phyloP scores from a whole-genome alignment of 805 yeast species.

The Candida takata region DNA sequence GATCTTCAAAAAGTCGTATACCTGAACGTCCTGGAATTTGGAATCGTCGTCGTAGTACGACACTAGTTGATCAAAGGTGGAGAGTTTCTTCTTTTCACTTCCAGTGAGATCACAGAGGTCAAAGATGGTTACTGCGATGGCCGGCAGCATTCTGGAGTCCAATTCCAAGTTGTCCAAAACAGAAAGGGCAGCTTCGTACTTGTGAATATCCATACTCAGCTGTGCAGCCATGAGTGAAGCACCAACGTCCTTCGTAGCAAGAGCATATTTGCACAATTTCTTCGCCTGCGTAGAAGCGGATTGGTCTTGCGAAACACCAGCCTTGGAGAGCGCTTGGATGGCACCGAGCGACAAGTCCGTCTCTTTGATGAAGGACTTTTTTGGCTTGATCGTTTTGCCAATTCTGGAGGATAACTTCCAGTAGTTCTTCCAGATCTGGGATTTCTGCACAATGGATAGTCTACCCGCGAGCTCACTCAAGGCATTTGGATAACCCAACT shows the following conservation, averaged over 20 bases:
- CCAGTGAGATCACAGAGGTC: constrained; percentile 43
- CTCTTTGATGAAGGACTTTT: background rate
- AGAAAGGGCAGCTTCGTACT: constrained; percentile 28
- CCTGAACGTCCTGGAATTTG: constrained; percentile 12
- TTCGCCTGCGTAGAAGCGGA: constrained; percentile 21
- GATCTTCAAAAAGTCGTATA: constrained; percentile 25
- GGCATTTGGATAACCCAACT: constrained; percentile 24
- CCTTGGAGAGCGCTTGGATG: constrained; percentile 9
- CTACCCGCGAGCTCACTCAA: constrained; percentile 16
- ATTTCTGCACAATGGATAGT: constrained; percentile 18
- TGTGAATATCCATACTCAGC: constrained; percentile 24
- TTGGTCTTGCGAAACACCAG: constrained; percentile 13
- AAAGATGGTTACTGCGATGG: constrained; percentile 42
- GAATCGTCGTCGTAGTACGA: constrained; percentile 1
- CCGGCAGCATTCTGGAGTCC: constrained; percentile 30
- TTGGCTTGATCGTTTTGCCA: constrained; percentile 13
- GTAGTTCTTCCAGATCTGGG: constrained; percentile 17
- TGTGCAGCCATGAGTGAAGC: constrained; percentile 30
- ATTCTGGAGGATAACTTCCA: constrained; percentile 14
- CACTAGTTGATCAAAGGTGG: constrained; percentile 22
- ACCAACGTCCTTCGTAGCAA: constrained; percentile 24
- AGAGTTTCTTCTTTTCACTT: constrained; percentile 27
- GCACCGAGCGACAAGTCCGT: constrained; percentile 13
- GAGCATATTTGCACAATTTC: constrained; percentile 29
- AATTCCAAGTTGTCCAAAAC: constrained; percentile 29